Conservation (phyloP, 768 basidiomycete genomes). For the Rhizopogon vinicolor region DNA sequence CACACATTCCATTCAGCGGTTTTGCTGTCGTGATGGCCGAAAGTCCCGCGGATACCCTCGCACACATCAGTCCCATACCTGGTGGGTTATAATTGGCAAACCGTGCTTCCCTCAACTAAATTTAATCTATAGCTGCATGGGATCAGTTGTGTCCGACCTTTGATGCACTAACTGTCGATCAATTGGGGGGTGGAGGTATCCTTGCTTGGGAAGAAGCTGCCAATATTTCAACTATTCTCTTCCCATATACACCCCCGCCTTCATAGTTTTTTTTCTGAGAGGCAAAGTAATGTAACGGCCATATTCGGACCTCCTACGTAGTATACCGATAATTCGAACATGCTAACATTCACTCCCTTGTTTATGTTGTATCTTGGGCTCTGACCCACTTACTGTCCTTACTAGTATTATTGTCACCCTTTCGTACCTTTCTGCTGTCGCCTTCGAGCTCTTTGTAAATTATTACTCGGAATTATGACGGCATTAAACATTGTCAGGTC, state of each 20-base stretch:
- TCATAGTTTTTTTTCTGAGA: too few relatives aligned
- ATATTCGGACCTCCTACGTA: too few relatives aligned
- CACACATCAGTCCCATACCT: neutral
- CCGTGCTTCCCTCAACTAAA: neutral
- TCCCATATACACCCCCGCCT: constrained; percentile 1
- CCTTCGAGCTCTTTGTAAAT: too few relatives aligned
- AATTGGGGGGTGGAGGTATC: constrained; percentile 14
- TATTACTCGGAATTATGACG: too few relatives aligned
- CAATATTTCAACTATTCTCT: constrained; percentile 12
- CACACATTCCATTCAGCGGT: constrained; percentile 10
- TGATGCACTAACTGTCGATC: constrained; percentile 12
- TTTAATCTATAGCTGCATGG: constrained; percentile 14
- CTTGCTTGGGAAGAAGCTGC: constrained; percentile 14
- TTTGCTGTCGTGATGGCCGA: constrained; percentile 28
- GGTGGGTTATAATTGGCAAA: neutral
- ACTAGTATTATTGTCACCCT: too few relatives aligned
- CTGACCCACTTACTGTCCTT: too few relatives aligned
- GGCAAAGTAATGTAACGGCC: neutral
- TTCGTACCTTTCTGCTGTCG: too few relatives aligned
- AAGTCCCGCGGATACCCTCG: constrained; percentile 8
- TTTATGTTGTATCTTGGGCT: too few relatives aligned
- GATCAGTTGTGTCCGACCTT: constrained; percentile 20
- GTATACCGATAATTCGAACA: too few relatives aligned
- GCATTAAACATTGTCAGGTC: too few relatives aligned
- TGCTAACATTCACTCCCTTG: too few relatives aligned